Evolutionary conservation across 2,329 filamentous ascomycete genomes (phyloP), one percentile per base, ranked within the genome.

Genomic region (Hymenoscyphus occultus): DNA sequence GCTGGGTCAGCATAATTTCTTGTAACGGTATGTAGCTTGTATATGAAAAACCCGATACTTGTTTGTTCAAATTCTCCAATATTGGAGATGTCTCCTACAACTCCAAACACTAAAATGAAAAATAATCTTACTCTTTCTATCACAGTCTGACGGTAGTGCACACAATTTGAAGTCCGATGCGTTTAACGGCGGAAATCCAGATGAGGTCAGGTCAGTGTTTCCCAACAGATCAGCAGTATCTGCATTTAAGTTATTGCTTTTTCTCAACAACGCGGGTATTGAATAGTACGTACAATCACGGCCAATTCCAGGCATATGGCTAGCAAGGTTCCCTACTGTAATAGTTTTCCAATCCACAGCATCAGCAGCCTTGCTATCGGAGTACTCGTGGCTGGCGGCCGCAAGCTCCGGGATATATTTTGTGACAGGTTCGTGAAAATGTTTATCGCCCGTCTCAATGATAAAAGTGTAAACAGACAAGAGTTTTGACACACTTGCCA

Each of bases 401-500:
- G 56, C 45, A 28, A 81, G 75, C 69, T 81, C 80, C 0, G 80
- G 78, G 13, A 81, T 70, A 62, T 78, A 80, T 31, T 76, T 75
- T 0, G 79, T 80, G 61, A 81, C 76, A 6, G 78, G 77, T 3
- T 77, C 74, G 48, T 78, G 76, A 71, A 78, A 81, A 39, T 74
- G 70, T 16, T 69, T 65, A 62, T 79, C 77, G 1, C 80, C 79
- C n/a, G 74, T 73, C 64, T 79, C 75, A 14, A 75, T 73, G 19
- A 82, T 73, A 66, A 78, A 79, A 5, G 75, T 75, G 61, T 78
- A 80, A 2, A 81, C 75, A 2, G 77, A 79, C 66, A 80, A 76
- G 6, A 81, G 70, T 70, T 83, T 83, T 10, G 79, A 79, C 12
- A 82, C 71, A 66, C 80, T 82, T 14, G 74, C 78, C 3, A 80